phyloP scores from a whole-genome alignment of 2,329 filamentous ascomycete genomes.

The Pestalotiopsis sp. region DNA sequence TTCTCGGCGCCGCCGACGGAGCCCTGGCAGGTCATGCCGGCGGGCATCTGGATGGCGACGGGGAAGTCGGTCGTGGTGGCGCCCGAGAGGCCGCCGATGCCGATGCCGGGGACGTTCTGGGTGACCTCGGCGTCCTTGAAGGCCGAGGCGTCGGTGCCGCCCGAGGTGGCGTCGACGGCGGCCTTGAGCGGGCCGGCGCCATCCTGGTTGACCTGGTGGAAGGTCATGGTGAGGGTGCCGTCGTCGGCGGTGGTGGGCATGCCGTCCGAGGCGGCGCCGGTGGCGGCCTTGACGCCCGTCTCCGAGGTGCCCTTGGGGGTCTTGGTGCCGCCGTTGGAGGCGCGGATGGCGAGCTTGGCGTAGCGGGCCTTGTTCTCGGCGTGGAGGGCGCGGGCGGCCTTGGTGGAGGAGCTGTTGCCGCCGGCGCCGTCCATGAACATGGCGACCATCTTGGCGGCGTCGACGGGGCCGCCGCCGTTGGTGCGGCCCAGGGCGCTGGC shows the following conservation, averaged over 20 bases:
- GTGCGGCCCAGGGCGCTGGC: conserved; percentile 64
- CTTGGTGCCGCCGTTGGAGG: conserved; percentile 24
- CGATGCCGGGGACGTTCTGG: conserved; percentile 60
- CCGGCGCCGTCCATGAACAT: conserved; percentile 56
- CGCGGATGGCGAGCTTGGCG: conserved; percentile 25
- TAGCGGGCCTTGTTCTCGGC: conserved; percentile 26
- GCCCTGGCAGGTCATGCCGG: conserved; percentile 64
- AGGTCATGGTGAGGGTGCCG: conserved; percentile 62
- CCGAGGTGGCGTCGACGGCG: conserved; percentile 60
- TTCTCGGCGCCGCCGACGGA: conserved; percentile 58
- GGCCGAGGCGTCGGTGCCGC: conserved; percentile 58
- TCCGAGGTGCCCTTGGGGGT: conserved; percentile 39
- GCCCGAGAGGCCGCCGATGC: conserved; percentile 54
- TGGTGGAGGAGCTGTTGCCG: conserved; percentile 31
- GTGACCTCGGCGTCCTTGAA: conserved; percentile 60
- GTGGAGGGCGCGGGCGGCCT: conserved; percentile 18
- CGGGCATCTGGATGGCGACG: conserved; percentile 63
- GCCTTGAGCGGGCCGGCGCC: conserved; percentile 64
- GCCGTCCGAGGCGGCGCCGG: conserved; percentile 55
- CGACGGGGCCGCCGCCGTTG: conserved; percentile 56
- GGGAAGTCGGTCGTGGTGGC: conserved; percentile 64
- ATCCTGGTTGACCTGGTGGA: conserved; percentile 70
- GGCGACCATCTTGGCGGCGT: conserved; percentile 54
- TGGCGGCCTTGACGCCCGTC: conserved; percentile 43
- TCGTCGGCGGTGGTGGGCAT: conserved; percentile 61